Evolutionary conservation across 192 early-diverging fungal species (phyloP), one percentile per base, ranked within the genome.

Genomic region (Linnemannia zychae): DNA sequence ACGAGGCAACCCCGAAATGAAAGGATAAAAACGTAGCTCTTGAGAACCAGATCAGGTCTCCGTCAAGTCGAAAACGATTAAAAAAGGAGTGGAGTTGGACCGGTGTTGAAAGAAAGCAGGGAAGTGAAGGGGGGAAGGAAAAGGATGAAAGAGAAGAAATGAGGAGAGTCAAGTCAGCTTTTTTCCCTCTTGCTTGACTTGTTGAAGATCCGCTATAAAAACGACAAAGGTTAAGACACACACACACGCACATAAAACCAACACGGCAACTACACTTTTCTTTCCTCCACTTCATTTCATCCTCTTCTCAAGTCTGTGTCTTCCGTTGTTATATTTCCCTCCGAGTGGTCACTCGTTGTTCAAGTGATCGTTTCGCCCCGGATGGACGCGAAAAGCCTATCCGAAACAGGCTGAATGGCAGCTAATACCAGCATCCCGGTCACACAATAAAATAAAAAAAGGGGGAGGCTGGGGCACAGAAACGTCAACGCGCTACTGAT

Each of bases 331-430:
- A 22, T 7, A n/a, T 11, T 33, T 63, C 57, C 28, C 57, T 0
- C 57, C 13, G 28, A n/a, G 11, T 60, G 24, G 31, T 16, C 57
- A 63, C 3, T 44, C 9, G 40, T 28, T 12, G 28, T 31, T 13
- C 48, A 49, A 49, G 48, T 63, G 28, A 31, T 63, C 28, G 31
- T n/a, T 6, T 15, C 24, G 11, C 1, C 24, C 57, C 57, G 28
- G 57, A 63, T 63, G 57, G 57, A 63, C 28, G 57, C 13, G 57
- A 63, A 12, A 63, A 63, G 57, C 57, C 24, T 63, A 63, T 63
- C 57, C 57, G 57, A 63, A 63, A 63, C 57, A 28, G 13, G 57
- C 31, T 28, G 57, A 63, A 63, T 63, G 57, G 57, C 12, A 63
- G 57, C 28, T 28, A 31, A 31, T 63, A 63, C 57, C 57, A 63